A percentile compares a stretch with the other conserved stretches of the same genome.
Conservation (phyloP, 495 filamentous ascomycete species). For the Baudoinia panamericana region DNA sequence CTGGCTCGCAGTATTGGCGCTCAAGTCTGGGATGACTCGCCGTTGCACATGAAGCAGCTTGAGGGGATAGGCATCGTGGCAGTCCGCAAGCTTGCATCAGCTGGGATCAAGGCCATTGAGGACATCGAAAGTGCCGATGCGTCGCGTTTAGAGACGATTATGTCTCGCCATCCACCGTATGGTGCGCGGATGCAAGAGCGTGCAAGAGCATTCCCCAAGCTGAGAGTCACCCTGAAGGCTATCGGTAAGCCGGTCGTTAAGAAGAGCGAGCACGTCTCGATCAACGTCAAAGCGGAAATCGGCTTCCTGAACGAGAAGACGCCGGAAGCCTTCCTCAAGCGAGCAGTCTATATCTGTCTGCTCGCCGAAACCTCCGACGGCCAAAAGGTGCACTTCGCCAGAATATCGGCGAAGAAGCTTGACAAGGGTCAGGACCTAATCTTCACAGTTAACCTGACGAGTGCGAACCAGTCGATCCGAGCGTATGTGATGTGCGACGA, state of each 20-base stretch:
- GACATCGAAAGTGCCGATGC: slow-evolving; percentile 54
- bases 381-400: slow-evolving; percentile 59
- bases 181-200: slow-evolving; percentile 53
- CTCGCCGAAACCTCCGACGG: slow-evolving; percentile 68
- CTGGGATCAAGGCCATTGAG: slow-evolving; percentile 57
- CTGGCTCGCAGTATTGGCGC: slow-evolving; percentile 66
- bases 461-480: slow-evolving; percentile 43
- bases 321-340: slow-evolving; percentile 47
- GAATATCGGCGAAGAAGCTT: slow-evolving; percentile 55
- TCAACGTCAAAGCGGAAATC: slow-evolving; percentile 55
- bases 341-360: slow-evolving; percentile 55
- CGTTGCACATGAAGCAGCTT: slow-evolving; percentile 76
- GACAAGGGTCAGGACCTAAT: slow-evolving; percentile 47
- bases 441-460: slow-evolving; percentile 47
- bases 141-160: slow-evolving; percentile 58
- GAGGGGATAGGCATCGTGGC: slow-evolving; percentile 66
- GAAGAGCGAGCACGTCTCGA: slow-evolving; percentile 33
- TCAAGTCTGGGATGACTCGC: slow-evolving; percentile 74
- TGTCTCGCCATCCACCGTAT: slow-evolving; percentile 73
- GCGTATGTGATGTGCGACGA: slow-evolving; percentile 81
- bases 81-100: slow-evolving; percentile 61
- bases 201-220: slow-evolving; percentile 60
- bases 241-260: slow-evolving; percentile 34
- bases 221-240: slow-evolving; percentile 46
- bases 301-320: slow-evolving; percentile 58